phyloP scores from a whole-genome alignment of 2,329 filamentous ascomycete species.

The Pyrenophora seminiperda region DNA sequence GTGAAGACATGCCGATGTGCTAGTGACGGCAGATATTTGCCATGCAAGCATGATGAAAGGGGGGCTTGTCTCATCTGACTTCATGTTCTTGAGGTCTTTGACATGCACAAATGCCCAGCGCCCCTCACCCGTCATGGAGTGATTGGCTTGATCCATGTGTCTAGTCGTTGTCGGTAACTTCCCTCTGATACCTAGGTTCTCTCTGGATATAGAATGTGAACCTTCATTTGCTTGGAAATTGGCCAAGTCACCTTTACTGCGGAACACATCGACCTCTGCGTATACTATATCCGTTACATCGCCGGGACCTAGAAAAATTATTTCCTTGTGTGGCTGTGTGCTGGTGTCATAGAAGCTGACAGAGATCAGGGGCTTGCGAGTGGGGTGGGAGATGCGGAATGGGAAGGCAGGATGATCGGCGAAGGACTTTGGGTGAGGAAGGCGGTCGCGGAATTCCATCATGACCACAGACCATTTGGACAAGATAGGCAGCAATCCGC shows the following conservation, averaged over 20 bases:
- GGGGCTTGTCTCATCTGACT: background rate
- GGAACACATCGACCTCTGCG: constrained; percentile 32
- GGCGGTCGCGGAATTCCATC: constrained; percentile 10
- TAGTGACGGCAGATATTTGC: constrained; percentile 16
- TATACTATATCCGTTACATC: constrained; percentile 24
- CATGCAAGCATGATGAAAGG: constrained; percentile 23
- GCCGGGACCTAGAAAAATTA: constrained; percentile 25
- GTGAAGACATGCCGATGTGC: constrained; percentile 14
- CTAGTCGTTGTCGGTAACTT: background rate
- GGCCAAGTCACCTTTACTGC: background rate
- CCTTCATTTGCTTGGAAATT: background rate
- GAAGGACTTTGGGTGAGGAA: constrained; percentile 18
- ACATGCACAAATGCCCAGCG: constrained; percentile 25
- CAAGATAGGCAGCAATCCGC: constrained; percentile 20
- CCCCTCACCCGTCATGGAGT: constrained; percentile 16
- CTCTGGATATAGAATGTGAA: background rate
- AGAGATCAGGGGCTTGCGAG: constrained; percentile 19
- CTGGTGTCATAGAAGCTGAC: constrained; percentile 30
- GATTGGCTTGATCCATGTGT: constrained; percentile 2
- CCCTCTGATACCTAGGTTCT: background rate
- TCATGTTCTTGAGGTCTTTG: background rate
- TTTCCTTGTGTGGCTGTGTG: constrained; percentile 21
- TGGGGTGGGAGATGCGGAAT: constrained; percentile 16
- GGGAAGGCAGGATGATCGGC: constrained; percentile 25
- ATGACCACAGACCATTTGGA: constrained; percentile 29